Conservation (phyloP, 2,329 filamentous ascomycete genomes). For the Graphilbum sp. region DNA sequence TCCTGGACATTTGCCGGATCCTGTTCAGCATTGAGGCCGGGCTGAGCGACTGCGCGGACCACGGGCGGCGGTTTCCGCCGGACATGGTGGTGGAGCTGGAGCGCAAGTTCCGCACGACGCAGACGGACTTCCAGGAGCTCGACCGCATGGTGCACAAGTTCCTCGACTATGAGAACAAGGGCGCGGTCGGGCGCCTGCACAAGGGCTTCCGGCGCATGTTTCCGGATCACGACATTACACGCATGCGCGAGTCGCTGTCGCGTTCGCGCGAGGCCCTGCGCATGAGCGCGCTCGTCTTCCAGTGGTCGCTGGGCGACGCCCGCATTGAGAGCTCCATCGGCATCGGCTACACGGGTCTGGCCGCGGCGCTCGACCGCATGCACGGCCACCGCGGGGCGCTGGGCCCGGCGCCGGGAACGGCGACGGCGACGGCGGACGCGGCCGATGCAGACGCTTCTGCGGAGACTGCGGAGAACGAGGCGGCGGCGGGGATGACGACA, state of each 20-base stretch:
- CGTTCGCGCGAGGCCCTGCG: slow-evolving; percentile 44
- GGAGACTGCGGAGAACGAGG: too few species aligned
- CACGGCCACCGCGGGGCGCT: slow-evolving; percentile 16
- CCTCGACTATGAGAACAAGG: slow-evolving; percentile 44
- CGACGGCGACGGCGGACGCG: neutral
- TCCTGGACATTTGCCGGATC: slow-evolving; percentile 49
- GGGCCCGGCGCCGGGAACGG: neutral
- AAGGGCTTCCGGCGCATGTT: slow-evolving; percentile 49
- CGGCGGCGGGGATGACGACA: too few species aligned
- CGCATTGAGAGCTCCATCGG: slow-evolving; percentile 43
- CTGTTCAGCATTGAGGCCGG: slow-evolving; percentile 55
- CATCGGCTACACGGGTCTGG: slow-evolving; percentile 51
- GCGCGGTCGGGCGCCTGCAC: slow-evolving; percentile 40
- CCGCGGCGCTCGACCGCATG: slow-evolving; percentile 43
- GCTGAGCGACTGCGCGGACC: slow-evolving; percentile 29
- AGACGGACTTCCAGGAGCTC: slow-evolving; percentile 44
- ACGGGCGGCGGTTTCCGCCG: slow-evolving; percentile 34
- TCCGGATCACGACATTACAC: slow-evolving; percentile 42
- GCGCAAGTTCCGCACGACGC: slow-evolving; percentile 43
- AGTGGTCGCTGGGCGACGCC: slow-evolving; percentile 44
- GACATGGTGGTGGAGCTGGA: slow-evolving; percentile 49
- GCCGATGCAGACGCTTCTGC: too few species aligned
- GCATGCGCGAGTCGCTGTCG: slow-evolving; percentile 37
- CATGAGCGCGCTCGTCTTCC: slow-evolving; percentile 47
- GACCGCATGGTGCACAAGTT: slow-evolving; percentile 46